These are phyloP conservation scores for Penicillium glabrum DNA, from an alignment of 2,329 filamentous ascomycete species.

Conservation along the genomic window DNA sequence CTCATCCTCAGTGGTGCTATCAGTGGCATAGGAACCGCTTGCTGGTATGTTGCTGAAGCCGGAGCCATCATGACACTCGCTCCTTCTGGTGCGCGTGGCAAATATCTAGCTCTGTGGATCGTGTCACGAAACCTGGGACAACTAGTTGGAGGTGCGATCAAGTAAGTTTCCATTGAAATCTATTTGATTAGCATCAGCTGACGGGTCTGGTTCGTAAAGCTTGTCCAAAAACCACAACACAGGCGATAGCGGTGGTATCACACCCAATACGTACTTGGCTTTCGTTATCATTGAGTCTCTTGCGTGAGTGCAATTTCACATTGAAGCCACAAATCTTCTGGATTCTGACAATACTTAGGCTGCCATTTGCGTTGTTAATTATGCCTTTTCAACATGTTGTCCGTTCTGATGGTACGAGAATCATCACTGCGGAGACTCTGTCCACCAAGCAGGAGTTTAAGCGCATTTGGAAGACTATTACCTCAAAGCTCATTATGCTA, in stretches of 20 bases:
- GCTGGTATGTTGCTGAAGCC: slow-evolving; percentile 52
- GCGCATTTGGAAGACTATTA: slow-evolving; percentile 41
- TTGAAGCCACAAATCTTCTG: no score
- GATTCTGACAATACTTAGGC: slow-evolving; percentile 12
- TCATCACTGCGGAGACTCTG: slow-evolving; percentile 43
- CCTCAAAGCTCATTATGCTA: slow-evolving; percentile 42
- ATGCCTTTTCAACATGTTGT: slow-evolving; percentile 48
- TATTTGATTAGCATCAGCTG: not conserved
- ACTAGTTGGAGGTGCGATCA: slow-evolving; percentile 49
- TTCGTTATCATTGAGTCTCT: slow-evolving; percentile 51
- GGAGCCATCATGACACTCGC: slow-evolving; percentile 52
- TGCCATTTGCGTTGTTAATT: slow-evolving; percentile 50
- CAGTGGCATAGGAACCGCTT: slow-evolving; percentile 43
- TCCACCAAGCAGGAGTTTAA: slow-evolving; percentile 42
- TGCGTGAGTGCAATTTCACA: slow-evolving; percentile 30
- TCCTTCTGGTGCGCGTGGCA: slow-evolving; percentile 48
- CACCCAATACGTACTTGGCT: slow-evolving; percentile 48
- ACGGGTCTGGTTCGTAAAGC: slow-evolving; percentile 13
- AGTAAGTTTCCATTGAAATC: slow-evolving; percentile 28
- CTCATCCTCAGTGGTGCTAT: slow-evolving; percentile 43
- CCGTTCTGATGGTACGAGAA: slow-evolving; percentile 47
- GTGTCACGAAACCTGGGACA: slow-evolving; percentile 50
- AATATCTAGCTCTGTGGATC: slow-evolving; percentile 51
- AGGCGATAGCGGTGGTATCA: slow-evolving; percentile 40
- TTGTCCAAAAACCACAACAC: slow-evolving; percentile 40